Evolutionary conservation across 73 alveolate species (phyloP).

Genomic region (Paraurostyla sp.): DNA sequence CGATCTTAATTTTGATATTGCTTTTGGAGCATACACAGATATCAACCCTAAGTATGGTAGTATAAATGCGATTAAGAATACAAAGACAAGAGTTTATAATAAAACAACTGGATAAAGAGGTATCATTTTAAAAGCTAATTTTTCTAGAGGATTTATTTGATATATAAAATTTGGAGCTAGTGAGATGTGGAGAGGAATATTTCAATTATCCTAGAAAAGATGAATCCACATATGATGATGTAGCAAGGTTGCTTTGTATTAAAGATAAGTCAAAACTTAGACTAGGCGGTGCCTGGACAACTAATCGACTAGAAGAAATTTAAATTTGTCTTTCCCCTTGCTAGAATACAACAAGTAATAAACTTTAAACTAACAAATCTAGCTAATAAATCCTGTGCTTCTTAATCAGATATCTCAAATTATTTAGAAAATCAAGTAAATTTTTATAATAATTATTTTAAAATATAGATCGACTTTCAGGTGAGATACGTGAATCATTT

Average conservation of each 20-base stretch:
- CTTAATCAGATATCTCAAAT: background rate
- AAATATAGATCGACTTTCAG: background rate
- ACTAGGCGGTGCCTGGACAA: constrained; percentile 27
- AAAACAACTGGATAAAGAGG: background rate
- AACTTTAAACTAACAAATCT: no score
- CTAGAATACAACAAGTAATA: background rate
- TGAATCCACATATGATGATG: constrained; percentile 30
- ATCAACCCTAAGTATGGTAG: background rate
- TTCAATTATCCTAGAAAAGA: constrained; percentile 4
- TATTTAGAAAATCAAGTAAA: background rate
- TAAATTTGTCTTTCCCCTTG: background rate
- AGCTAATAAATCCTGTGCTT: background rate
- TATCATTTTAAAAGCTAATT: background rate
- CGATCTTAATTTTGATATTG: background rate
- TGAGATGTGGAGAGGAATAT: constrained; percentile 2
- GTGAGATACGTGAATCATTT: background rate
- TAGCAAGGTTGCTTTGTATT: background rate
- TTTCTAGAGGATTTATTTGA: background rate
- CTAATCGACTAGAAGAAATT: background rate
- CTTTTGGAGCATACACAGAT: background rate
- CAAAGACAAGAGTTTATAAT: background rate
- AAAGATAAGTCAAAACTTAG: background rate
- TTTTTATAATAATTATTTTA: no score
- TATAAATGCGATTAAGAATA: background rate
- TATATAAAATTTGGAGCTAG: background rate